Percentiles rank a stretch among this genome's conserved stretches.
These are phyloP conservation scores for Phalaenopsis aphrodite DNA, from an alignment of 106 monocot genomes.

Conservation along the genomic window DNA sequence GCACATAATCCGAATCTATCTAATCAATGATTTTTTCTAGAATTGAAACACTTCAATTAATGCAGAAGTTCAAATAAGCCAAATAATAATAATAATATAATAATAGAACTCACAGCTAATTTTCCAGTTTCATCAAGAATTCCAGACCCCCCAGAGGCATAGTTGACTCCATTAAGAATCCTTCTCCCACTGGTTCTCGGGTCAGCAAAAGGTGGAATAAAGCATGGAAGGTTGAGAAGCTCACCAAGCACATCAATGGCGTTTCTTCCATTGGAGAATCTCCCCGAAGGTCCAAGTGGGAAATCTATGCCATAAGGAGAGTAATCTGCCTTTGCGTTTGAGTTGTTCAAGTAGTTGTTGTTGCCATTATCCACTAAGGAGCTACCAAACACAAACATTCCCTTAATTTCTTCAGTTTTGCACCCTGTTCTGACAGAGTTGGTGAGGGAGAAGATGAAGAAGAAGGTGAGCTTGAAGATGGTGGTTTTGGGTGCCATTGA, in stretches of 20 bases:
- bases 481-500: background rate
- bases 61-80: no score
- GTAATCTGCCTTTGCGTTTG: constrained; percentile 41
- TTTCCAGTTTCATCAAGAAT: constrained; percentile 41
- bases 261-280: constrained; percentile 64
- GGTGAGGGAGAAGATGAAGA: background rate
- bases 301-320: constrained; percentile 57
- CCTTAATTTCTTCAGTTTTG: constrained; percentile 8
- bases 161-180: constrained; percentile 50
- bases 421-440: background rate
- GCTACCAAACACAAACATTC: constrained; percentile 67
- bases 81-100: background rate
- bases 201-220: constrained; percentile 45
- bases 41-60: no score
- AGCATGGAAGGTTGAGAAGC: constrained; percentile 29
- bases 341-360: constrained; percentile 51
- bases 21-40: no score
- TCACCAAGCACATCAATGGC: constrained; percentile 45
- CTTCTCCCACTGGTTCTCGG: constrained; percentile 25
- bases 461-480: background rate
- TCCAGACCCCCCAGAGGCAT: constrained; percentile 61
- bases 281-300: constrained; percentile 38
- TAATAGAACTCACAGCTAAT: constrained; percentile 5
- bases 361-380: constrained; percentile 67
- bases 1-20: no score